Evolutionary conservation across 371 early-diverging fungal species (phyloP).

Genomic region (Mucor circinelloides): DNA sequence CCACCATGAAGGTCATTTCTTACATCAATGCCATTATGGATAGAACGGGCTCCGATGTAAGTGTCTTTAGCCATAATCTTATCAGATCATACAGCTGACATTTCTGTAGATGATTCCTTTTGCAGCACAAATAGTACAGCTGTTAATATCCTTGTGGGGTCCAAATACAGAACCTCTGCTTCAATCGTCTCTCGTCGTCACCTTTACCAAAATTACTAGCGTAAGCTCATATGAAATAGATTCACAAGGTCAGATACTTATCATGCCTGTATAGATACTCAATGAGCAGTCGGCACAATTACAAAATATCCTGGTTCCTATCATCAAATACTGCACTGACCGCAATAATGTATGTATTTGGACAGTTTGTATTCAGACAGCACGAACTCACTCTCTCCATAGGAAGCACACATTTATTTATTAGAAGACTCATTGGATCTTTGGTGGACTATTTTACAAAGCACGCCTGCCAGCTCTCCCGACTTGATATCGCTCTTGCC

Average conservation of each 20-base stretch:
- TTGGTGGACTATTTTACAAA: conserved; percentile 81
- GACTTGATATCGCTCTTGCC: conserved; percentile 68
- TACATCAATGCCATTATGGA: conserved; percentile 79
- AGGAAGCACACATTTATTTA: conserved; percentile 82
- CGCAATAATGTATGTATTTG: conserved; percentile 42
- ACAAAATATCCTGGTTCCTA: conserved; percentile 74
- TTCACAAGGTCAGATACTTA: not conserved
- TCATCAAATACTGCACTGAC: conserved; percentile 74
- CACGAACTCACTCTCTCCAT: not conserved
- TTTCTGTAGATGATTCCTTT: conserved; percentile 66
- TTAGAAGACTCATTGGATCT: conserved; percentile 88
- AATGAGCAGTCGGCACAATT: conserved; percentile 70
- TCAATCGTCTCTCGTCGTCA: conserved; percentile 75
- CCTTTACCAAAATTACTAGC: conserved; percentile 74
- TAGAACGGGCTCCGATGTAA: conserved; percentile 70
- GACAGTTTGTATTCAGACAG: not conserved
- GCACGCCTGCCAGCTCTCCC: conserved; percentile 54
- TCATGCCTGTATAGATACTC: conserved; percentile 55
- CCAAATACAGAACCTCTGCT: conserved; percentile 78
- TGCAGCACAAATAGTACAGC: conserved; percentile 68
- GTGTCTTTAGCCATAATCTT: not conserved
- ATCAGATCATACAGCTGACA: not conserved
- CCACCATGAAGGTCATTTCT: conserved; percentile 74
- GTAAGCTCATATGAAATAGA: conserved; percentile 34
- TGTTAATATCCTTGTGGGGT: conserved; percentile 84